A percentile compares a stretch with the other conserved stretches of the same genome.
phyloP scores from a whole-genome alignment of 495 filamentous ascomycete genomes.

The Immersiella caudata region DNA sequence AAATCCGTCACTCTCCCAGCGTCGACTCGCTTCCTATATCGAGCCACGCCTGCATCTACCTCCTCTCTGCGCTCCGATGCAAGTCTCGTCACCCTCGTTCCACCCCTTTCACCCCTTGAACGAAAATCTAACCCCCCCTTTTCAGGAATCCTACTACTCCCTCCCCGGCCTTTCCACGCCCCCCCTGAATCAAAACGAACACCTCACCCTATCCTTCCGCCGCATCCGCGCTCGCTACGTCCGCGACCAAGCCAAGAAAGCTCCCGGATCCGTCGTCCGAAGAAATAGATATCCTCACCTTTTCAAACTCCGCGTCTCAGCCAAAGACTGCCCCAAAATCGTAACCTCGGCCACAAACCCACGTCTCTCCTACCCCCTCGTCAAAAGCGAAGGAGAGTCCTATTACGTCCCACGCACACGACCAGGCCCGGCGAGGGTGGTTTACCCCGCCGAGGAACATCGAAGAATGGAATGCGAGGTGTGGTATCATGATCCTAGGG shows the following conservation, averaged over 20 bases:
- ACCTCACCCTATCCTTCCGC: neutral
- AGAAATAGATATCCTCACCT: neutral
- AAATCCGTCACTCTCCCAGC: too few relatives aligned
- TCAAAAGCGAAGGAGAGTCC: neutral
- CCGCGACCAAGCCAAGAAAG: neutral
- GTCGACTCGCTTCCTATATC: too few relatives aligned
- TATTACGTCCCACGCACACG: too few relatives aligned
- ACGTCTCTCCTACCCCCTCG: neutral
- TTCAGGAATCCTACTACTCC: neutral
- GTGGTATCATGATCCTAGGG: neutral
- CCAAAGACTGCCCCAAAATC: too few relatives aligned
- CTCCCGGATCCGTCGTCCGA: too few relatives aligned
- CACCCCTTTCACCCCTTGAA: neutral
- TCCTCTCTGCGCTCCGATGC: too few relatives aligned
- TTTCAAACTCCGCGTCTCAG: neutral
- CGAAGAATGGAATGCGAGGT: neutral
- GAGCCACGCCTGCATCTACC: too few relatives aligned
- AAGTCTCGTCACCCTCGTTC: neutral
- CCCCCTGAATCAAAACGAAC: neutral
- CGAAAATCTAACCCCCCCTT: neutral
- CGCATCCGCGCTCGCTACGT: neutral
- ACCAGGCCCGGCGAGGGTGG: neutral
- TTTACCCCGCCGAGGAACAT: neutral
- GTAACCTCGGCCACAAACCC: neutral
- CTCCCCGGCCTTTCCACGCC: neutral